Base-by-base conservation (phyloP, 192 early-diverging fungal species). In the Linnemannia hyalina region DNA sequence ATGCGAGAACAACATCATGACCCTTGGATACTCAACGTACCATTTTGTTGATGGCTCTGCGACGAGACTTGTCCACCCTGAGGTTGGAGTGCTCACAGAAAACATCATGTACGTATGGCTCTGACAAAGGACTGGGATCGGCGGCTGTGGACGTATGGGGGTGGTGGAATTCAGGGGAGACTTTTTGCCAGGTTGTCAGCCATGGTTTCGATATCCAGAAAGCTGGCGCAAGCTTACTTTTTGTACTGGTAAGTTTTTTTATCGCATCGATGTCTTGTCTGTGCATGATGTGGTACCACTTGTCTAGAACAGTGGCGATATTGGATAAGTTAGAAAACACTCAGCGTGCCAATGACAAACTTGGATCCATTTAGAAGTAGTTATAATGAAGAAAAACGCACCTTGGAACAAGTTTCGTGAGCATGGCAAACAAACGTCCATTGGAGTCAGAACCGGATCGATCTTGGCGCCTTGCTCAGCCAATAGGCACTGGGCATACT, bases 141-240 rank as follows among this genome's bases (percentile, higher is more conserved):
- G 81, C 84, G 6, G 35, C 47, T 4, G 71, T 65, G 0, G 79
- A 49, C 1, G 60, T 26, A 26, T 80, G 65, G 0, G 18, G 18
- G 15, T 16, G 52, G 55, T 81, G 84, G 20, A 86, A 74, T 0
- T 60, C 47, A 35, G 84, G 84, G 0, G 49, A 55, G 23, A 78
- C 65, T 32, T 81, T 80, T 16, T 47, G 23, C 84, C 84, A 86
- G 41, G 80, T 79, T 22, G 63, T 49, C n/a, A 86, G 36, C 84
- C 84, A 86, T 11, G 47, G 1, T 29, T 75, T 80, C 44, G 84
- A 86, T 54, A 86, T 52, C 84, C 84, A 86, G 1, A 32, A 75
- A 26, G 42, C 46, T n/a, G 52, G 2, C 23, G 79, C 15, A 26
- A 75, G 78, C 3, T 40, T 70, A 0, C 63, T 68, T 35, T 81